Conservation (phyloP, 1,139 yeast genomes). For the Ogataea hybrid region DNA sequence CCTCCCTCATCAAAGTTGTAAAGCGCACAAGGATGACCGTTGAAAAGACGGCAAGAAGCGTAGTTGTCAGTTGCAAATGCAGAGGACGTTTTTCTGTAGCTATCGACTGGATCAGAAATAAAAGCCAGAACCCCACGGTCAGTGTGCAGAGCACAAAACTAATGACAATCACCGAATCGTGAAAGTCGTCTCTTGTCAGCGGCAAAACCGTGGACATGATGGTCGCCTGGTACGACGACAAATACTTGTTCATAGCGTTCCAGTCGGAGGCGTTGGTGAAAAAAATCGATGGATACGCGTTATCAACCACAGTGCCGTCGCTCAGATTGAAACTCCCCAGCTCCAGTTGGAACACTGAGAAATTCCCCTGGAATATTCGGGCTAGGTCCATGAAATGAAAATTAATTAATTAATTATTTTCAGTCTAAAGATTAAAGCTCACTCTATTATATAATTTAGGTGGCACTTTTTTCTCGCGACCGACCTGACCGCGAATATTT, state of each 20-base stretch:
- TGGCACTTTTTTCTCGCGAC: conserved; percentile 6
- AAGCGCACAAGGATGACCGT: conserved; percentile 35
- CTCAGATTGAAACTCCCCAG: conserved; percentile 14
- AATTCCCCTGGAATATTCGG: conserved; percentile 6
- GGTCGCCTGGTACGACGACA: not conserved
- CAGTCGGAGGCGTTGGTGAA: conserved; percentile 24
- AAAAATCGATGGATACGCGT: conserved; percentile 18
- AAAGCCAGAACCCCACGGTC: conserved; percentile 51
- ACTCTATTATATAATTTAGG: not conserved
- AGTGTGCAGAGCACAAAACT: conserved; percentile 32
- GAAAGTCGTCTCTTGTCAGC: conserved; percentile 28
- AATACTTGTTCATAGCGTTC: conserved; percentile 3
- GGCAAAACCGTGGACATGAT: conserved; percentile 18
- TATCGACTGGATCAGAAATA: conserved; percentile 43
- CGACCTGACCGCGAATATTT: conserved; percentile 5
- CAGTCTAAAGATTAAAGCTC: not conserved
- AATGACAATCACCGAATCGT: conserved; percentile 31
- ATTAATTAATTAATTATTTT: not conserved
- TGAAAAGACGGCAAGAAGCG: conserved; percentile 43
- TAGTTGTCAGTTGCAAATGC: conserved; percentile 44
- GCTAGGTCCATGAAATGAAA: not conserved
- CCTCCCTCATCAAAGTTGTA: conserved; percentile 22
- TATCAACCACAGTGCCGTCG: not conserved
- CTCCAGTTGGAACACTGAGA: conserved; percentile 19
- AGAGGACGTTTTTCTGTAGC: conserved; percentile 52